Evolutionary conservation across 2,329 filamentous ascomycete genomes (phyloP).

Genomic region (Trichophyton simii): DNA sequence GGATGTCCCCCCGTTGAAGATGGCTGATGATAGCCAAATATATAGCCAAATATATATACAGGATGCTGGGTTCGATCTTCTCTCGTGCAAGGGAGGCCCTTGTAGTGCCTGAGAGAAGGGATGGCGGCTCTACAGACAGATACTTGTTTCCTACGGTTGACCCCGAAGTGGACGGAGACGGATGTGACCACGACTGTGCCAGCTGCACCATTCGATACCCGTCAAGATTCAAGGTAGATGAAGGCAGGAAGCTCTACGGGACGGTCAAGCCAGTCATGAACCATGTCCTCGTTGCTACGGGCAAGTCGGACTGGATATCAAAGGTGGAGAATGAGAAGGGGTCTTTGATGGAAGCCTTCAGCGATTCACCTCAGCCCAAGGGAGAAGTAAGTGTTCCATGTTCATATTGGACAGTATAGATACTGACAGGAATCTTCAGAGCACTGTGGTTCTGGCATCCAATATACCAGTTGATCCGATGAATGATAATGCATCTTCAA

Average conservation of each 20-base stretch:
- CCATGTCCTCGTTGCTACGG: slow-evolving; percentile 81
- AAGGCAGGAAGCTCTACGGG: slow-evolving; percentile 67
- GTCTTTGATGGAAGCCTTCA: slow-evolving; percentile 67
- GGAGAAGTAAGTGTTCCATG: not conserved
- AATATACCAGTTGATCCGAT: slow-evolving; percentile 71
- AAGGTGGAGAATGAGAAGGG: slow-evolving; percentile 79
- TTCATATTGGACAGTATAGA: not conserved
- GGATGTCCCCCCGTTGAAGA: too few species aligned
- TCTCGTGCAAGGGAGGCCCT: not conserved
- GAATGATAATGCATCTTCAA: slow-evolving; percentile 45
- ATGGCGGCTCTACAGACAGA: not conserved
- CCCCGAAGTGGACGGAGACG: slow-evolving; percentile 67
- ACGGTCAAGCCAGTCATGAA: slow-evolving; percentile 75
- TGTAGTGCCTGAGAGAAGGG: not conserved
- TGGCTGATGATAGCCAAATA: not conserved
- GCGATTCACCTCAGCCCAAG: slow-evolving; percentile 21
- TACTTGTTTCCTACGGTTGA: slow-evolving; percentile 63
- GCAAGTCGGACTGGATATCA: slow-evolving; percentile 85
- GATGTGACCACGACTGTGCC: slow-evolving; percentile 76
- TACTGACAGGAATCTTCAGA: slow-evolving; percentile 34
- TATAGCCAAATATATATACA: not conserved
- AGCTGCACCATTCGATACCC: slow-evolving; percentile 70
- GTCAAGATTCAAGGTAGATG: slow-evolving; percentile 58
- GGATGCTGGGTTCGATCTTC: slow-evolving; percentile 2
- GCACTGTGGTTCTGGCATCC: slow-evolving; percentile 79